Evolutionary conservation across 176 grass and related monocot species (phyloP).

Genomic region (Cymbopogon citratus): DNA sequence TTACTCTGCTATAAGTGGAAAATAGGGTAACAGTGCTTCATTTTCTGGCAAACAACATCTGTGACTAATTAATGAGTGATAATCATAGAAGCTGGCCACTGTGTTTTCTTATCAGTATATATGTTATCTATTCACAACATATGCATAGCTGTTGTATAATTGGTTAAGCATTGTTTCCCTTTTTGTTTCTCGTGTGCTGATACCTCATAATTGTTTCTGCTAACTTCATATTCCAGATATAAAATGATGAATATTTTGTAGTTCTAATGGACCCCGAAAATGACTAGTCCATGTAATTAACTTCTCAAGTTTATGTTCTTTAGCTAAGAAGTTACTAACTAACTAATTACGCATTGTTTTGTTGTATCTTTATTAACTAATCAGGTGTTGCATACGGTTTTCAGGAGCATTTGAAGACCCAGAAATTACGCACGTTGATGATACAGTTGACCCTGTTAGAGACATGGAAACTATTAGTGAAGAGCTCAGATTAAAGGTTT

Average conservation of each 20-base stretch:
- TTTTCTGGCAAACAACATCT: background rate
- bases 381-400: background rate
- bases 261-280: background rate
- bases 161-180: background rate
- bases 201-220: background rate
- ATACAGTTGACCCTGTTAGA: constrained; percentile 93
- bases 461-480: constrained; percentile 88
- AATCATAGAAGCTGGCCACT: background rate
- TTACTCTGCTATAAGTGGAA: background rate
- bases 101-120: background rate
- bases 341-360: background rate
- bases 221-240: background rate
- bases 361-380: constrained; percentile 15
- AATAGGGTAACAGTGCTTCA: background rate
- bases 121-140: background rate
- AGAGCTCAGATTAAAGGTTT: constrained; percentile 95
- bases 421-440: constrained; percentile 92
- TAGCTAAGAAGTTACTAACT: background rate
- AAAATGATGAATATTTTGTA: background rate
- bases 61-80: background rate
- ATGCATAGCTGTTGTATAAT: background rate
- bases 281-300: background rate
- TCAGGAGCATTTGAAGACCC: constrained; percentile 97
- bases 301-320: background rate
- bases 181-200: background rate